phyloP scores from a whole-genome alignment of 2,329 filamentous ascomycete genomes.

The Penicillium thymicola region DNA sequence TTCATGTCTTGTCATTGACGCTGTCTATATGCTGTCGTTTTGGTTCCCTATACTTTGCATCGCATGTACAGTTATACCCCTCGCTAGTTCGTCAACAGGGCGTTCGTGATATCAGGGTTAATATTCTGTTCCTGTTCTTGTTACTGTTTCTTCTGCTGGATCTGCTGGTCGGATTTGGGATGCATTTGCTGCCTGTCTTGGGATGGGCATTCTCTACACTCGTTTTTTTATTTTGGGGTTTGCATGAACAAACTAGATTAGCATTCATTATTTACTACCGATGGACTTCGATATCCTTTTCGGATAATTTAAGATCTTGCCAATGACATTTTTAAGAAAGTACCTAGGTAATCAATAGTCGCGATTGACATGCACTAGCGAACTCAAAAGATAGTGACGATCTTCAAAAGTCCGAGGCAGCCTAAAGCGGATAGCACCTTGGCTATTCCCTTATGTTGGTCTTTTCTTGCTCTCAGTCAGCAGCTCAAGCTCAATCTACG shows the following conservation, averaged over 20 bases:
- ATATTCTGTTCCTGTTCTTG: background rate
- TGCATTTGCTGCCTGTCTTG: slow-evolving; percentile 4
- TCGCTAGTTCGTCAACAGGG: background rate
- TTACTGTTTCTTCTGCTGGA: background rate
- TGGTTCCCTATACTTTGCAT: background rate
- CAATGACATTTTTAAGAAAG: background rate
- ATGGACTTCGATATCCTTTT: slow-evolving; percentile 23
- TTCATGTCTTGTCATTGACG: background rate
- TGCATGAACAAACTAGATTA: background rate
- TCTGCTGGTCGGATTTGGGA: slow-evolving; percentile 6
- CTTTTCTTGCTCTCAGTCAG: too few relatives aligned
- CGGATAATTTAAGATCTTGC: background rate
- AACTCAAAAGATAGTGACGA: background rate
- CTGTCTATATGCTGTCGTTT: background rate
- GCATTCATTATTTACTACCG: slow-evolving; percentile 2
- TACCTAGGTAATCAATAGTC: background rate
- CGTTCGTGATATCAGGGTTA: background rate
- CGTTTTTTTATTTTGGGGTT: background rate
- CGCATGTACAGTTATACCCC: background rate
- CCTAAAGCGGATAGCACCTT: background rate
- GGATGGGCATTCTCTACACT: background rate
- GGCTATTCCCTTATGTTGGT: too few relatives aligned
- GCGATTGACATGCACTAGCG: background rate
- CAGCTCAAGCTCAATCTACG: too few relatives aligned
- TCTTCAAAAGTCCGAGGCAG: background rate